phyloP scores from a whole-genome alignment of 225 moss, liverwort and hornwort species.

The Straminergon stramineum region DNA sequence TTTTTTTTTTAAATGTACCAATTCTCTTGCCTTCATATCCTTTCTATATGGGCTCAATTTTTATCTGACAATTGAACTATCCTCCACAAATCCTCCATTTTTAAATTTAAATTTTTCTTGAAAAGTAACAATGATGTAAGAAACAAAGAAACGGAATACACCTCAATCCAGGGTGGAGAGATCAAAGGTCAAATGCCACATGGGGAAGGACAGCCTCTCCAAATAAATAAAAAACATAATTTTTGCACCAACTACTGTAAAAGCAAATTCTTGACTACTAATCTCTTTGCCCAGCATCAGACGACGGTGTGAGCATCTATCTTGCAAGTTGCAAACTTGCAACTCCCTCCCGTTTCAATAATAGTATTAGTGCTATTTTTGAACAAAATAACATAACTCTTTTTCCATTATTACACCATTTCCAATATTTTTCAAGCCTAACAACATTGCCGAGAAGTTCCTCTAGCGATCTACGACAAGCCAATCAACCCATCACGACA shows the following conservation, averaged over 20 bases:
- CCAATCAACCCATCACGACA: not conserved
- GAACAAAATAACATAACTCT: not conserved
- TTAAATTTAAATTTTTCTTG: fast-evolving
- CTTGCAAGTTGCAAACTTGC: not conserved
- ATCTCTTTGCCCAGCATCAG: not conserved
- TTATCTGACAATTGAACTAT: not conserved
- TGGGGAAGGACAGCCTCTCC: not conserved
- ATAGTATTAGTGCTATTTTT: not conserved
- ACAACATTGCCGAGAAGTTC: not conserved
- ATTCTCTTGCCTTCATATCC: not conserved
- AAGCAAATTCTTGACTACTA: not conserved
- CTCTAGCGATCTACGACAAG: not conserved
- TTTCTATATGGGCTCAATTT: not conserved
- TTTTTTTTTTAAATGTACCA: too few species aligned
- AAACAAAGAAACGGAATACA: not conserved
- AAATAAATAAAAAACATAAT: not conserved
- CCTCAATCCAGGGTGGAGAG: not conserved
- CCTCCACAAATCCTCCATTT: not conserved
- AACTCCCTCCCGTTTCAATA: not conserved
- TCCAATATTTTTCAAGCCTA: not conserved
- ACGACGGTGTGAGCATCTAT: not conserved
- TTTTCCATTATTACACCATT: not conserved
- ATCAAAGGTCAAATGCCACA: not conserved
- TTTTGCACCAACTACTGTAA: not conserved
- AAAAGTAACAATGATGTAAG: not conserved